Evolutionary conservation across 257 asterid genomes (phyloP), one percentile per base, ranked within the genome.

Genomic region (Plantago elongata): DNA sequence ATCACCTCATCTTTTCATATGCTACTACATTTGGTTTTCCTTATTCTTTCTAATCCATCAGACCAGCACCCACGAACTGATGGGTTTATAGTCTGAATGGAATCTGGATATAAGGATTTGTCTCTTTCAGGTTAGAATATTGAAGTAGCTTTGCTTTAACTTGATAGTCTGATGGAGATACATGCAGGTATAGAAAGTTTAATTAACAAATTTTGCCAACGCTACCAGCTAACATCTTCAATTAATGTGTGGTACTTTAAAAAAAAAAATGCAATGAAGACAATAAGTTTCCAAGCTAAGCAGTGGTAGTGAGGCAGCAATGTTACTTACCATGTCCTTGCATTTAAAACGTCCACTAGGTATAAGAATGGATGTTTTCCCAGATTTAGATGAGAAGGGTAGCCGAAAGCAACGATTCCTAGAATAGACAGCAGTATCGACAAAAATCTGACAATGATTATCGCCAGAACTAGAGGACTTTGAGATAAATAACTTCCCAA

Each of bases 321-420:
- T 57, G 65, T 58, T 65, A 17, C 91, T 65, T 78, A 92, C 99
- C 97, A 86, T 81, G 72, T 72, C 84, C 83, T 80, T 83, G 66
- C 97, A 83, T 78, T 74, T 88, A 72, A 89, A 92, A 63, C 99
- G 96, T 48, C 97, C 91, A 81, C 84, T 92, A 17, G 99, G 96
- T 45, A 81, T 56, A 73, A 92, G 99, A 73, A 85, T 58, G 22
- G 93, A 86, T 54, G 54, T 80, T 75, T 89, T 92, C 78, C 97
- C 91, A 30, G 99, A 96, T 83, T 92, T 92, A 42, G 99, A 92
- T 54, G 99, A 92, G 57, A 92, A 78, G 59, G 82, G 86, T 61
- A 92, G 79, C 71, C 99, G 94, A 75, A 92, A 92, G 78, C 96
- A 89, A 60, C 99, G 97, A 64, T 92, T 92, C 79, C 99, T 82